Evolutionary conservation across 176 grass and related monocot genomes (phyloP).

Genomic region (Luzula sylvatica): DNA sequence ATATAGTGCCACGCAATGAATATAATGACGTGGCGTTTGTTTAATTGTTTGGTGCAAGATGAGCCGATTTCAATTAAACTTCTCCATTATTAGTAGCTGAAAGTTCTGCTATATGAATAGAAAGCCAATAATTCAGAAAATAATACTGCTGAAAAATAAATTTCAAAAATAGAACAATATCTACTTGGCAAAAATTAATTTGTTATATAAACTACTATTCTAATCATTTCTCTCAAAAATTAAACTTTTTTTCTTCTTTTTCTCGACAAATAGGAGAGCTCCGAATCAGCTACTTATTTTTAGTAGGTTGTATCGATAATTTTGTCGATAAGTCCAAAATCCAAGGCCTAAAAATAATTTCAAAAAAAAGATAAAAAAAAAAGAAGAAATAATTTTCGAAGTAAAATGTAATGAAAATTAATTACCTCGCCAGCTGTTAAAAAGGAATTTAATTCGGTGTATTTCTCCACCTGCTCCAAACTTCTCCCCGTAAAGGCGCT

Average conservation of each 20-base stretch:
- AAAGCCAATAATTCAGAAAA: no score
- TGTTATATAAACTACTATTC: not conserved
- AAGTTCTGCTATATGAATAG: no score
- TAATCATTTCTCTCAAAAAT: constrained; percentile 2
- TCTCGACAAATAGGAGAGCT: not conserved
- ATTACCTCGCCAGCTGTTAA: constrained; percentile 79
- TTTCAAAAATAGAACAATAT: no score
- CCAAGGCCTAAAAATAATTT: constrained; percentile 55
- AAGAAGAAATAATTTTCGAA: constrained; percentile 8
- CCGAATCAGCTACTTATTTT: not conserved
- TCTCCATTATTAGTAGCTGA: no score
- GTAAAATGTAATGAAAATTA: not conserved
- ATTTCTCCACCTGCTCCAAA: constrained; percentile 69
- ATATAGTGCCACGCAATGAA: no score
- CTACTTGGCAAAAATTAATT: no score
- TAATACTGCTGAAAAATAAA: no score
- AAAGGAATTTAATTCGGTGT: constrained; percentile 89
- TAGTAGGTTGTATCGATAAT: constrained; percentile 80
- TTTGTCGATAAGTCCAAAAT: constrained; percentile 78
- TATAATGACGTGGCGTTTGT: no score
- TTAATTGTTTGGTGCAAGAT: no score
- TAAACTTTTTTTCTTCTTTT: not conserved
- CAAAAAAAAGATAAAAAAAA: not conserved
- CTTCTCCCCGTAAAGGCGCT: constrained; percentile 78
- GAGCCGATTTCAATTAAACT: no score